These are phyloP conservation scores for Aspergillus tanneri DNA, from an alignment of 2,329 filamentous ascomycete species.

Conservation along the genomic window DNA sequence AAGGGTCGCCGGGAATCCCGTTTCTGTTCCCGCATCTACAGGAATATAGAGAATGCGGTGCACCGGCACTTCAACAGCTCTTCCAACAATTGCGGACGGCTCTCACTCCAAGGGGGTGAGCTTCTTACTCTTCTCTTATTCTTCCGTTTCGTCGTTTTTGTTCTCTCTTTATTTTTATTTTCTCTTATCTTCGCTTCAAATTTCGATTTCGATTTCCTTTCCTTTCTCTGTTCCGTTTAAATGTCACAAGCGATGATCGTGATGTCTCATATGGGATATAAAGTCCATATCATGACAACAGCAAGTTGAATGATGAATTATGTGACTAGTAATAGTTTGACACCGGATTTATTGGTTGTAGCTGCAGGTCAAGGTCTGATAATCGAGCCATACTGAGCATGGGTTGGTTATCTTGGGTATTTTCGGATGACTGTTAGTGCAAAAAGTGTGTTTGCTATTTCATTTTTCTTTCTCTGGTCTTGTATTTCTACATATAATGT, in stretches of 20 bases:
- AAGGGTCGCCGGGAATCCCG: constrained; percentile 35
- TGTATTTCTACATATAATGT: background rate
- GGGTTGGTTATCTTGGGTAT: background rate
- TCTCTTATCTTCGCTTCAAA: background rate
- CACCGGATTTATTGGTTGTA: background rate
- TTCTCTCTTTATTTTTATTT: background rate
- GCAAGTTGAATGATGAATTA: background rate
- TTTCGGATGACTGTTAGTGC: background rate
- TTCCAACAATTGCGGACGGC: constrained; percentile 25
- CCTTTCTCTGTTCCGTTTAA: background rate
- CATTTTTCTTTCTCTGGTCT: background rate
- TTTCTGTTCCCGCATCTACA: constrained; percentile 40
- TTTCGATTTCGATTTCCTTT: background rate
- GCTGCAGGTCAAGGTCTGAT: too few species aligned
- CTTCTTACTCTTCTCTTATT: constrained; percentile 6
- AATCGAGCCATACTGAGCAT: too few species aligned
- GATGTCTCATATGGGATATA: background rate
- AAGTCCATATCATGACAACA: background rate
- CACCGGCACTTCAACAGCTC: constrained; percentile 28
- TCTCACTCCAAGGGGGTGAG: too few species aligned
- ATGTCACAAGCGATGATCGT: background rate
- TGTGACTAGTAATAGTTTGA: constrained; percentile 8
- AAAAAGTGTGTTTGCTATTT: background rate
- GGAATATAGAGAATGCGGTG: constrained; percentile 33
- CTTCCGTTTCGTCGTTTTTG: background rate